A percentile compares a stretch with the other conserved stretches of the same genome.
Evolutionary conservation across 2,329 filamentous ascomycete genomes (phyloP).

Genomic region (Fusarium floridanum): DNA sequence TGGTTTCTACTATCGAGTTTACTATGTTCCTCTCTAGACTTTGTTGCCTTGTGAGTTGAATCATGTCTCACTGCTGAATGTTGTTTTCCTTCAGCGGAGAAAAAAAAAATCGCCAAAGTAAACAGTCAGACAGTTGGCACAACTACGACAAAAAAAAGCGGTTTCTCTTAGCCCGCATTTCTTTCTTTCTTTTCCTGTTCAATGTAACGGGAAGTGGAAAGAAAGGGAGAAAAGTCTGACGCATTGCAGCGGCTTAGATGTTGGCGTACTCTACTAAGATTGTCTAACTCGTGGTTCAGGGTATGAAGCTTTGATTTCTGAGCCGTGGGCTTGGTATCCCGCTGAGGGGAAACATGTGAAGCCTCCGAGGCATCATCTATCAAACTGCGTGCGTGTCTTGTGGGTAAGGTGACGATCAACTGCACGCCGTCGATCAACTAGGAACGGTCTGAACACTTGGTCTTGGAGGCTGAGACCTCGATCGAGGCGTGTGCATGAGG

Average conservation of each 20-base stretch:
- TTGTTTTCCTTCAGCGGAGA: background rate
- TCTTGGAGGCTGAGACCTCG: background rate
- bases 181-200: background rate
- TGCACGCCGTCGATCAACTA: slow-evolving; percentile 3
- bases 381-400: background rate
- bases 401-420: background rate
- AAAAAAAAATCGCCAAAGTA: background rate
- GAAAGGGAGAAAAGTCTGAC: background rate
- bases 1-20: background rate
- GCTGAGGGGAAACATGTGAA: background rate
- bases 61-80: background rate
- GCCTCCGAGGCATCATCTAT: background rate
- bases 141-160: background rate
- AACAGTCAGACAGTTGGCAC: slow-evolving; percentile 4
- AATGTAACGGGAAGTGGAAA: background rate
- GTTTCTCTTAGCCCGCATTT: background rate
- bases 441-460: background rate
- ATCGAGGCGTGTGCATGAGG: slow-evolving; percentile 25
- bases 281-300: background rate
- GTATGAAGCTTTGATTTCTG: background rate
- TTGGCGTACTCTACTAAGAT: background rate
- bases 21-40: background rate
- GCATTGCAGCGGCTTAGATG: background rate
- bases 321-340: background rate
- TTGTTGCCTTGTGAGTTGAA: background rate